Evolutionary conservation across 495 filamentous ascomycete genomes (phyloP).

Genomic region (Penicillium flavigenum): DNA sequence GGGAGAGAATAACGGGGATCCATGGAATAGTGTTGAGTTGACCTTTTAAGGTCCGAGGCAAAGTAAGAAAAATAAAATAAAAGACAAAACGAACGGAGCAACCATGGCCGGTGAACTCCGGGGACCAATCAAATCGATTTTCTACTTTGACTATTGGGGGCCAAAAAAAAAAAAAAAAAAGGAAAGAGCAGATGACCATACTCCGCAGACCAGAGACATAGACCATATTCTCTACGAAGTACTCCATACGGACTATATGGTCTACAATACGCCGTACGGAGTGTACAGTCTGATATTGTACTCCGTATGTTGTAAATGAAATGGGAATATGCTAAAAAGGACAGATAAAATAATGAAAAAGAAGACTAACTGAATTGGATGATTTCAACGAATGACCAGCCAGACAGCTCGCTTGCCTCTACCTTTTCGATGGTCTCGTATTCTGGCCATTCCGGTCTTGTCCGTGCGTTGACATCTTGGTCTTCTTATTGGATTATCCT

Average conservation of each 20-base stretch:
- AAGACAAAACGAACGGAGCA: background rate
- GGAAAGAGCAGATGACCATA: conserved; percentile 1
- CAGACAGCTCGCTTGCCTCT: conserved; percentile 27
- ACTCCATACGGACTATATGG: background rate
- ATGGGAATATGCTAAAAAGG: background rate
- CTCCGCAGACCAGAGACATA: background rate
- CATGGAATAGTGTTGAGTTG: background rate
- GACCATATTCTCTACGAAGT: background rate
- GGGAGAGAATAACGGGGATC: background rate
- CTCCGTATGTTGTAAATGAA: background rate
- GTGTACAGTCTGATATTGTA: background rate
- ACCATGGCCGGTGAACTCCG: conserved; percentile 11
- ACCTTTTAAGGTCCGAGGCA: conserved; percentile 5
- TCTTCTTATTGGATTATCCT: conserved; percentile 18
- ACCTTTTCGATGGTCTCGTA: conserved; percentile 24
- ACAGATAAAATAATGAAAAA: background rate
- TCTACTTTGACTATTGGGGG: conserved; percentile 14
- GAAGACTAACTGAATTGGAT: conserved; percentile 5
- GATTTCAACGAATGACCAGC: conserved; percentile 14
- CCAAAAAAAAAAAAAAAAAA: conserved; percentile 12
- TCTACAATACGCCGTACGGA: background rate
- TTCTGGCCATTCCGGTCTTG: conserved; percentile 25
- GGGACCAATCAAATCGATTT: background rate
- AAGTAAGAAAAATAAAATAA: background rate
- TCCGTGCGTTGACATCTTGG: conserved; percentile 20